These are phyloP conservation scores for Panus rudis DNA, from an alignment of 768 basidiomycete genomes.

Conservation along the genomic window DNA sequence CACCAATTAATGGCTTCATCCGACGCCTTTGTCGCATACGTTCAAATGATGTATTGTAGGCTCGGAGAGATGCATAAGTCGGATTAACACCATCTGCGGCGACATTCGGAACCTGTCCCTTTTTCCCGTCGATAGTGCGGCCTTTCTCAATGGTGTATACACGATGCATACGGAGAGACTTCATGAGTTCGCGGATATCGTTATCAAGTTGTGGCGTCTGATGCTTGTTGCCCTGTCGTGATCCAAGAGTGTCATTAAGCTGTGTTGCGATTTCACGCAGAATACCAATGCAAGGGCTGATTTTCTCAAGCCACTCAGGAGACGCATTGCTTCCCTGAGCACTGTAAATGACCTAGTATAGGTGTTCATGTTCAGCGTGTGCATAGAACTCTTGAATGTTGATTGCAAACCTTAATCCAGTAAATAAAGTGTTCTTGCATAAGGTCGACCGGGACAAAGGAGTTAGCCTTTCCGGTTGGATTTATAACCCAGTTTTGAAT, in stretches of 20 bases:
- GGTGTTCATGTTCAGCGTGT: no score
- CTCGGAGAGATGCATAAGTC: conserved; percentile 15
- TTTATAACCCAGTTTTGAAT: conserved; percentile 29
- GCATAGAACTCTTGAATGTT: no score
- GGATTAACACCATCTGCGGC: conserved; percentile 13
- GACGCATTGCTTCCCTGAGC: conserved; percentile 27
- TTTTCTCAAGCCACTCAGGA: conserved; percentile 27
- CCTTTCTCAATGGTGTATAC: conserved; percentile 18
- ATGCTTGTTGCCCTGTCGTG: conserved; percentile 27
- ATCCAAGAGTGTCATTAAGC: conserved; percentile 20
- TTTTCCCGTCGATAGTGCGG: conserved; percentile 13
- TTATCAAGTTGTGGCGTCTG: conserved; percentile 18
- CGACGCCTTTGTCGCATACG: conserved; percentile 13
- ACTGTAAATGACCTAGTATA: conserved; percentile 18
- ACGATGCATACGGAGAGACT: conserved; percentile 14
- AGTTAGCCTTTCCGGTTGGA: conserved; percentile 16
- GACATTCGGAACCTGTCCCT: conserved; percentile 13
- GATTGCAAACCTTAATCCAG: conserved; percentile 24
- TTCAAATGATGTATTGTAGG: conserved; percentile 21
- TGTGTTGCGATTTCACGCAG: conserved; percentile 19
- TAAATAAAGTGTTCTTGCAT: conserved; percentile 28
- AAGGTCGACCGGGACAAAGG: conserved; percentile 23
- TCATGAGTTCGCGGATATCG: conserved; percentile 24
- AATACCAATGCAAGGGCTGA: conserved; percentile 25
- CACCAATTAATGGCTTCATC: conserved; percentile 4